Evolutionary conservation across 1,284 basidiomycete species (phyloP).

Genomic region (Neolentinus lepideus): DNA sequence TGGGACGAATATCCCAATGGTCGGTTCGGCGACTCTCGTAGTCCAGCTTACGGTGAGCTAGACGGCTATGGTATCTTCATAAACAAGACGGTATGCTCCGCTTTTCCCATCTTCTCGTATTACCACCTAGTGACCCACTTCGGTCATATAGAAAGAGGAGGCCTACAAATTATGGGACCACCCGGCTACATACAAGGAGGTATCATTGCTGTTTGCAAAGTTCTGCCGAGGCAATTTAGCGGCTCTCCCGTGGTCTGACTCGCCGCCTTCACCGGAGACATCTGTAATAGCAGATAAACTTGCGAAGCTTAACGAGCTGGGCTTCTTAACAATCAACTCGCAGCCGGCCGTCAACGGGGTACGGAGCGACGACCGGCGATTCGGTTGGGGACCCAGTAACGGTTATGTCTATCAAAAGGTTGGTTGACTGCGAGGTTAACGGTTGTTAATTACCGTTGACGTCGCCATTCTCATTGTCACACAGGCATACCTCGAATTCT

Average conservation of each 20-base stretch:
- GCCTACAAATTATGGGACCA: constrained; percentile 85
- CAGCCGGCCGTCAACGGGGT: constrained; percentile 96
- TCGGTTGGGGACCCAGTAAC: constrained; percentile 93
- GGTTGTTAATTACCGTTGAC: background rate
- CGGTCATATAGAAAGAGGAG: constrained; percentile 60
- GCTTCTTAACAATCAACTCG: constrained; percentile 97
- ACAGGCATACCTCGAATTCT: constrained; percentile 97
- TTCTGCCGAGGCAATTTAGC: constrained; percentile 71
- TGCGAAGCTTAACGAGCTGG: constrained; percentile 80
- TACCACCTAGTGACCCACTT: constrained; percentile 4
- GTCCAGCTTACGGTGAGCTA: constrained; percentile 95
- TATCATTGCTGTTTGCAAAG: constrained; percentile 70
- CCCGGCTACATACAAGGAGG: constrained; percentile 62
- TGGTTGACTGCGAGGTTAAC: constrained; percentile 14
- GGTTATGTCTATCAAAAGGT: constrained; percentile 98
- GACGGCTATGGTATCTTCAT: constrained; percentile 91
- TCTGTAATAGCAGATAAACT: constrained; percentile 77
- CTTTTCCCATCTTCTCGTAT: background rate
- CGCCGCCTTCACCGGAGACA: constrained; percentile 82
- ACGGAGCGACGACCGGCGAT: constrained; percentile 76
- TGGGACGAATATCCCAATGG: constrained; percentile 99
- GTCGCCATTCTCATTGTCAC: constrained; percentile 1
- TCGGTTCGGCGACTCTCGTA: constrained; percentile 93
- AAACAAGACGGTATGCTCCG: constrained; percentile 63
- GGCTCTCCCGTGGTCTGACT: constrained; percentile 95